These are phyloP conservation scores for Ogataea pini DNA, from an alignment of 805 yeast species.

Conservation along the genomic window DNA sequence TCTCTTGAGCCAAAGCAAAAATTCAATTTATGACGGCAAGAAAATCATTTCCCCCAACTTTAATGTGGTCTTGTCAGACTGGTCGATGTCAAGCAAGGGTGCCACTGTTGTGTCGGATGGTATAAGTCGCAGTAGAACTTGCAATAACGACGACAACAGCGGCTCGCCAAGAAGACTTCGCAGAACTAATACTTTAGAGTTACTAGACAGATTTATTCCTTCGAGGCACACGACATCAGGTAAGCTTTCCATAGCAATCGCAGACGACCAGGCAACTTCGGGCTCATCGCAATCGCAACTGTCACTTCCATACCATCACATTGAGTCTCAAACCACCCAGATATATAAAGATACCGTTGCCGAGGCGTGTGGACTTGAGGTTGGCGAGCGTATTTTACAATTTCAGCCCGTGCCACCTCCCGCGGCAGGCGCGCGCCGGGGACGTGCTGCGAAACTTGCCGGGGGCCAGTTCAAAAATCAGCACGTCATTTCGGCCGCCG, in stretches of 20 bases:
- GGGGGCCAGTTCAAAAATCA: constrained; percentile 24
- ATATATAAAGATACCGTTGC: constrained; percentile 83
- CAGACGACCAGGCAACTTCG: not conserved
- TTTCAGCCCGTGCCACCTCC: constrained; percentile 83
- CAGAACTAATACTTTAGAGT: constrained; percentile 38
- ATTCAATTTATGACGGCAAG: constrained; percentile 33
- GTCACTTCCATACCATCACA: constrained; percentile 52
- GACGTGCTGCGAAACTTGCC: constrained; percentile 24
- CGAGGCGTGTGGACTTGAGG: constrained; percentile 87
- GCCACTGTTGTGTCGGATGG: constrained; percentile 1
- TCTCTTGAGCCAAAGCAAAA: constrained; percentile 27
- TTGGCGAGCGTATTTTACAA: constrained; percentile 79
- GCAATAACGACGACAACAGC: constrained; percentile 13
- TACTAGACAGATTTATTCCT: constrained; percentile 61
- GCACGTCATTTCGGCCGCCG: constrained; percentile 38
- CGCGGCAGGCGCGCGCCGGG: constrained; percentile 37
- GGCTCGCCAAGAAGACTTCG: constrained; percentile 33
- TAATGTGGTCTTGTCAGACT: constrained; percentile 37
- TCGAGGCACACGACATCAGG: constrained; percentile 52
- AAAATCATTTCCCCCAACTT: constrained; percentile 37
- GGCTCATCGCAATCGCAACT: constrained; percentile 11
- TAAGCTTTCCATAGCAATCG: constrained; percentile 26
- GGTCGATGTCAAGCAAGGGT: constrained; percentile 28
- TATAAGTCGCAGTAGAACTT: not conserved
- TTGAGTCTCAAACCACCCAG: constrained; percentile 52